A percentile compares a stretch with the other conserved stretches of the same genome.
phyloP scores from a whole-genome alignment of 1,284 basidiomycete species.

The Fomitopsis pinicola region DNA sequence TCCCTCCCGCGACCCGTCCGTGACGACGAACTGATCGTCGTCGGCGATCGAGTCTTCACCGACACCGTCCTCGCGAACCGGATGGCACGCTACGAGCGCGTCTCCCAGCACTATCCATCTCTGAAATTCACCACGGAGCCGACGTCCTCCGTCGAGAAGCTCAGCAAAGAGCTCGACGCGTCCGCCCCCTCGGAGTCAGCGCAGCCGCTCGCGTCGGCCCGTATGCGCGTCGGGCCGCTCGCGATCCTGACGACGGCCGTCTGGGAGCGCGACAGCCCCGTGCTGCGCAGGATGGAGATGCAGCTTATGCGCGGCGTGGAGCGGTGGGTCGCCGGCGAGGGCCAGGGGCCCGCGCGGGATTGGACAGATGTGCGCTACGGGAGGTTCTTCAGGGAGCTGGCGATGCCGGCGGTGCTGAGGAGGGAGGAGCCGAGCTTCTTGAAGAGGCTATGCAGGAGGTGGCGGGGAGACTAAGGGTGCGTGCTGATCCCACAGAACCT shows the following conservation, averaged over 20 bases:
- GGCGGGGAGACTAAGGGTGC: not conserved
- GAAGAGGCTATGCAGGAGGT: not conserved
- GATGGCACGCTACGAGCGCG: slow-evolving; percentile 34
- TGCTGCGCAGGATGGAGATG: slow-evolving; percentile 56
- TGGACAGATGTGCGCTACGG: not conserved
- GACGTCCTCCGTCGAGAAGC: not conserved
- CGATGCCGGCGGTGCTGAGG: not conserved
- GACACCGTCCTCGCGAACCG: slow-evolving; percentile 87
- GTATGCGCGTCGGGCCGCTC: slow-evolving; percentile 40
- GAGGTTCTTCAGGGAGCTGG: slow-evolving; percentile 2
- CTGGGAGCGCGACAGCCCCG: slow-evolving; percentile 60
- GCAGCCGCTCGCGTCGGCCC: not conserved
- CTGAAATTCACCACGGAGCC: not conserved
- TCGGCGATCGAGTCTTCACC: slow-evolving; percentile 91
- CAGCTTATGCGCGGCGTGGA: slow-evolving; percentile 41
- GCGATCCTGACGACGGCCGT: slow-evolving; percentile 65
- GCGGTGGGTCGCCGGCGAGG: slow-evolving; percentile 27
- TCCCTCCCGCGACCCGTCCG: slow-evolving; percentile 46
- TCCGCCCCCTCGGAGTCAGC: not conserved
- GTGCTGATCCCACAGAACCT: not conserved
- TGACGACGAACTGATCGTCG: slow-evolving; percentile 67
- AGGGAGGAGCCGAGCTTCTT: not conserved
- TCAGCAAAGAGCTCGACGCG: slow-evolving; percentile 11
- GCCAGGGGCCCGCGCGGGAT: not conserved
- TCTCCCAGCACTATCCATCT: slow-evolving; percentile 1